These are phyloP conservation scores for Ophiocordyceps sinensis DNA, from an alignment of 2,329 filamentous ascomycete genomes.

Conservation along the genomic window DNA sequence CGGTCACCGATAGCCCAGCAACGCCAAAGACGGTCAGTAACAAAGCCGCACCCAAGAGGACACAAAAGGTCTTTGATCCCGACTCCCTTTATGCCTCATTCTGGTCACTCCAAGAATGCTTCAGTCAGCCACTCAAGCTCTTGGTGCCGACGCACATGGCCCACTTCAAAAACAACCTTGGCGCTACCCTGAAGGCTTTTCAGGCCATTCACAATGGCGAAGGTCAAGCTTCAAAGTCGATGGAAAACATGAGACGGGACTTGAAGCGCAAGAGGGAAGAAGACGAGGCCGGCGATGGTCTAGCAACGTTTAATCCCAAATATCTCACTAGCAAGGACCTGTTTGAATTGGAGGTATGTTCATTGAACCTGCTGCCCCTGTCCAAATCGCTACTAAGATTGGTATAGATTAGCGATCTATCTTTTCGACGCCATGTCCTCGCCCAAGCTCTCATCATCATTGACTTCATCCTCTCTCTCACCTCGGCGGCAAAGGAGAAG, in stretches of 20 bases:
- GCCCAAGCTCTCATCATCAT: constrained; percentile 91
- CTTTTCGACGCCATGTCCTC: constrained; percentile 85
- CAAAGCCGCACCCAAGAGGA: constrained; percentile 32
- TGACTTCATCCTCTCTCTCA: constrained; percentile 88
- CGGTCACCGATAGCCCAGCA: constrained; percentile 49
- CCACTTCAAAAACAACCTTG: constrained; percentile 69
- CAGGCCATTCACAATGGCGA: constrained; percentile 35
- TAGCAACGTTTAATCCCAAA: constrained; percentile 70
- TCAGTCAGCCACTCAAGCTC: constrained; percentile 75
- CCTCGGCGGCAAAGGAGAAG: constrained; percentile 67
- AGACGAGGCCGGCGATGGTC: constrained; percentile 35
- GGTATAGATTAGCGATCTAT: constrained; percentile 70
- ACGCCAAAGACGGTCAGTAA: constrained; percentile 15
- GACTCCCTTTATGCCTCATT: constrained; percentile 78
- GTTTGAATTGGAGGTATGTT: constrained; percentile 75
- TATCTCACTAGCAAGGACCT: constrained; percentile 95
- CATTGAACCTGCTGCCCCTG: not conserved
- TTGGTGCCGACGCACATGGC: constrained; percentile 59
- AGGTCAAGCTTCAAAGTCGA: constrained; percentile 31
- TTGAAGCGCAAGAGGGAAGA: constrained; percentile 54
- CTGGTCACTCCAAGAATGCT: constrained; percentile 84
- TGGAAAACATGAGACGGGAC: constrained; percentile 49
- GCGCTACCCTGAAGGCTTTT: constrained; percentile 46
- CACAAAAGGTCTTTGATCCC: constrained; percentile 44
- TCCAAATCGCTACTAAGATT: not conserved